These are phyloP conservation scores for Capronia americana DNA, from an alignment of 2,329 filamentous ascomycete genomes.

Conservation along the genomic window DNA sequence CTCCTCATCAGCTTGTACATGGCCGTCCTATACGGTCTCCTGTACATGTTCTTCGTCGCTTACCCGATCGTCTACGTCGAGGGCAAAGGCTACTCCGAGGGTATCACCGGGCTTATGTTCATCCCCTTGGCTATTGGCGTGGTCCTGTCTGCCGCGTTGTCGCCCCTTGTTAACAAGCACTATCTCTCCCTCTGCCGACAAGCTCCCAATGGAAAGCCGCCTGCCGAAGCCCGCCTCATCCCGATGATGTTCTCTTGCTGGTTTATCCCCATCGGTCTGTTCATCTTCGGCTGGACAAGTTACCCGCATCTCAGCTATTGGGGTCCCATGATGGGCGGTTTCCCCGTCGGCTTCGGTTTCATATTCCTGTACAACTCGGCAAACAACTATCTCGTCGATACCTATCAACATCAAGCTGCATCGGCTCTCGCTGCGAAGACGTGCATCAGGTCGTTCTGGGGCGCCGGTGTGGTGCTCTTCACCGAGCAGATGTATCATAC, in stretches of 20 bases:
- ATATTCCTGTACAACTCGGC: conserved; percentile 83
- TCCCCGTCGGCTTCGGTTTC: conserved; percentile 78
- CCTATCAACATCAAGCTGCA: conserved; percentile 82
- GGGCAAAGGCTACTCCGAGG: conserved; percentile 77
- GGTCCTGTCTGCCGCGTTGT: conserved; percentile 67
- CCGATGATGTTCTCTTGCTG: conserved; percentile 82
- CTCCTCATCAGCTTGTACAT: conserved; percentile 85
- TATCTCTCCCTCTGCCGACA: conserved; percentile 70
- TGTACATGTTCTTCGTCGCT: conserved; percentile 61
- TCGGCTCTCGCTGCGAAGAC: conserved; percentile 86
- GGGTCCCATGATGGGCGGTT: conserved; percentile 73
- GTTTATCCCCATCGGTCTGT: conserved; percentile 71
- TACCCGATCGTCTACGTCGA: conserved; percentile 73
- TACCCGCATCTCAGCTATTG: conserved; percentile 66
- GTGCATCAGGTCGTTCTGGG: conserved; percentile 88
- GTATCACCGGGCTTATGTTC: conserved; percentile 83
- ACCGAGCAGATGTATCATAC: conserved; percentile 80
- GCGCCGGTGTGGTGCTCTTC: conserved; percentile 77
- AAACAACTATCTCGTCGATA: conserved; percentile 79
- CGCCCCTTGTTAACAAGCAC: conserved; percentile 79
- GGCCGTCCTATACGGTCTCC: conserved; percentile 72
- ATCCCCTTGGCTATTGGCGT: conserved; percentile 82
- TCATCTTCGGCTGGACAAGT: conserved; percentile 73
- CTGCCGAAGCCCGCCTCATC: conserved; percentile 77
- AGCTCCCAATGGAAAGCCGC: conserved; percentile 70